A percentile compares a stretch with the other conserved stretches of the same genome.
Evolutionary conservation across 148 eudicot genomes (phyloP).

Genomic region (Spergularia marina): DNA sequence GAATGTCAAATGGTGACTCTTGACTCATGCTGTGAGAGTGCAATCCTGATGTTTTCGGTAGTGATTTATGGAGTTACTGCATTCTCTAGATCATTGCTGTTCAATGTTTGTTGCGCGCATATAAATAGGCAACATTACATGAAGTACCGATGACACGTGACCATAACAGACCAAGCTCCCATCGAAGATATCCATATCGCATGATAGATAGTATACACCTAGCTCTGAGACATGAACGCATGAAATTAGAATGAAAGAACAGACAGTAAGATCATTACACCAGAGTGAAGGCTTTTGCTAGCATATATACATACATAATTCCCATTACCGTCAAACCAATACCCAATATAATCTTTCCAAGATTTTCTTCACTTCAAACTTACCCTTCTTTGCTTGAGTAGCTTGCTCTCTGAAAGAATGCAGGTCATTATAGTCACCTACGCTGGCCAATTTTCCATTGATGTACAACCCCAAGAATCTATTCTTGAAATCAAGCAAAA

Average conservation of each 20-base stretch:
- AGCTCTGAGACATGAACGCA: conserved; percentile 24
- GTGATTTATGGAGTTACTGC: not conserved
- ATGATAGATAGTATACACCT: conserved; percentile 13
- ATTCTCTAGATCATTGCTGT: not conserved
- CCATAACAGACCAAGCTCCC: not conserved
- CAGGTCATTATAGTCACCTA: conserved; percentile 48
- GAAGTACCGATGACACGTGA: conserved; percentile 6
- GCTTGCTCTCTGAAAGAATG: conserved; percentile 33
- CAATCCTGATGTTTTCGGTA: not conserved
- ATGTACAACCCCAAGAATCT: conserved; percentile 53
- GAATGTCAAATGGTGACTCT: conserved; percentile 12
- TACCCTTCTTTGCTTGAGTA: not conserved
- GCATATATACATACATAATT: conserved; percentile 13
- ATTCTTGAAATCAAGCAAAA: conserved; percentile 64
- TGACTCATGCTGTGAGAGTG: not conserved
- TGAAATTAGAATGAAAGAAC: conserved; percentile 43
- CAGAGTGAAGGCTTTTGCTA: conserved; percentile 31
- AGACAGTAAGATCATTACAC: conserved; percentile 30
- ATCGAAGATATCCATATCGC: conserved; percentile 9
- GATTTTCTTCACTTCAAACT: not conserved
- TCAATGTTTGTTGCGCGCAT: not conserved
- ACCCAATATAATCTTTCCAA: not conserved
- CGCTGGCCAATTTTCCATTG: conserved; percentile 42
- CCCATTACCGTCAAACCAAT: not conserved
- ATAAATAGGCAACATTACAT: not conserved